Conservation (phyloP, 192 early-diverging fungal species). For the Mortierella claussenii region DNA sequence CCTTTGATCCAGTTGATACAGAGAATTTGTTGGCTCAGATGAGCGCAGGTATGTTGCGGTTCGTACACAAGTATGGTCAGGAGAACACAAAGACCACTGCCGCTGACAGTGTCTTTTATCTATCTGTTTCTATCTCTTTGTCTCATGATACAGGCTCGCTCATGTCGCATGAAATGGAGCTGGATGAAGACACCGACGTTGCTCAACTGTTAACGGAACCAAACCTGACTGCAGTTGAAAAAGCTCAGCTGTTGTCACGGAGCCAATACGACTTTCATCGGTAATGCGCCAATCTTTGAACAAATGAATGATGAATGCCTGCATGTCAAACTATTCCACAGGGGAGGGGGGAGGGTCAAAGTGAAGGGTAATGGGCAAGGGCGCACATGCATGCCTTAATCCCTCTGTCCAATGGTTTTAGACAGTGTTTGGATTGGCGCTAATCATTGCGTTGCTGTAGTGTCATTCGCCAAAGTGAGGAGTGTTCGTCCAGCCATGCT, state of each 20-base stretch:
- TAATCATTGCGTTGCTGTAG: conserved; percentile 1
- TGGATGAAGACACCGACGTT: conserved; percentile 49
- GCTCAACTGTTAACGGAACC: conserved; percentile 37
- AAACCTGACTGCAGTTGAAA: conserved; percentile 28
- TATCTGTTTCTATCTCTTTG: not conserved
- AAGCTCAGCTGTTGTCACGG: conserved; percentile 22
- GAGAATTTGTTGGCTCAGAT: conserved; percentile 43
- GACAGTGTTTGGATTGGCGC: conserved; percentile 10
- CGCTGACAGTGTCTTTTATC: too few species aligned
- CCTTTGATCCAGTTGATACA: conserved; percentile 47
- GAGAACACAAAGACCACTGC: too few species aligned
- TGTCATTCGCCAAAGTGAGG: conserved; percentile 1
- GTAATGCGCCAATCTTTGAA: too few species aligned
- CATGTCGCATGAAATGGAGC: conserved; percentile 22
- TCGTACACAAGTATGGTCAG: too few species aligned
- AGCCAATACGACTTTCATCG: conserved; percentile 47
- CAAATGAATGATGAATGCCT: too few species aligned
- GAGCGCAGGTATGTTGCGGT: conserved; percentile 23
- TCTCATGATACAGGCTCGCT: conserved; percentile 16
- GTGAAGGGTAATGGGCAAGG: too few species aligned
- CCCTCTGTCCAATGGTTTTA: too few species aligned
- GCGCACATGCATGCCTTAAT: too few species aligned
- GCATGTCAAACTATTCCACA: too few species aligned
- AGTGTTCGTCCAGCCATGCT: conserved; percentile 17
- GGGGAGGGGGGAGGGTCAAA: too few species aligned